Percentiles rank a stretch among this genome's conserved stretches.
These are phyloP conservation scores for Aphanomyces euteiches DNA, from an alignment of 352 stramenopile species.

Conservation along the genomic window DNA sequence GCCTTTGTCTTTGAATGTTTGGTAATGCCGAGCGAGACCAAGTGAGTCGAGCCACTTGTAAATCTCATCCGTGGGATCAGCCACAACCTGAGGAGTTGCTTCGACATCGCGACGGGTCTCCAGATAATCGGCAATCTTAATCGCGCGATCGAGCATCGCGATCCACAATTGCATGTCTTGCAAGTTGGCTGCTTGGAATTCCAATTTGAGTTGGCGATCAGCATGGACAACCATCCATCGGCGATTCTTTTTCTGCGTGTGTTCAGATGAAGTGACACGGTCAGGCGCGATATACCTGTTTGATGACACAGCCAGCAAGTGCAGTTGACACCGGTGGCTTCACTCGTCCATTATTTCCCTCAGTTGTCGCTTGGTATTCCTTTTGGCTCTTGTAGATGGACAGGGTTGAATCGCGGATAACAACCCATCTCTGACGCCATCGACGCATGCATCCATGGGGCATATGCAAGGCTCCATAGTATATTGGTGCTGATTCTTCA, in stretches of 20 bases:
- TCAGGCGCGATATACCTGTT: neutral
- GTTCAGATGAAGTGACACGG: no score
- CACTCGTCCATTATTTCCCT: neutral
- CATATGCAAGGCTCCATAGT: constrained; percentile 10
- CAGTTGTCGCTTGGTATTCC: neutral
- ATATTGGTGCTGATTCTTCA: constrained; percentile 8
- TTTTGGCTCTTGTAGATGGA: constrained; percentile 21
- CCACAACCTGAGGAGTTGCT: neutral
- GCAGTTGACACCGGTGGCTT: neutral
- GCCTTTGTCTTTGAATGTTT: constrained; percentile 70
- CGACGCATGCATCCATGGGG: constrained; percentile 9
- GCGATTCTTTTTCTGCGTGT: constrained; percentile 25
- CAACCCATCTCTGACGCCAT: constrained; percentile 24
- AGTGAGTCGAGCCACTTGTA: constrained; percentile 70
- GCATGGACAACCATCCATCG: constrained; percentile 7
- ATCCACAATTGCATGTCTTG: constrained; percentile 30
- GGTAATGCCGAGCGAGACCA: constrained; percentile 51
- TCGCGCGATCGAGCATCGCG: constrained; percentile 14
- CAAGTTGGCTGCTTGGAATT: constrained; percentile 10
- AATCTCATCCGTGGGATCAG: constrained; percentile 59
- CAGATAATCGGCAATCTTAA: constrained; percentile 13
- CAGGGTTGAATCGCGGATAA: constrained; percentile 17
- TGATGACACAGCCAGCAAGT: neutral
- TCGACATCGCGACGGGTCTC: neutral
- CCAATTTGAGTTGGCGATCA: constrained; percentile 10